A percentile compares a stretch with the other conserved stretches of the same genome.
These are phyloP conservation scores for Zygosaccharomyces pseudorouxii DNA, from an alignment of 805 yeast genomes.

Conservation along the genomic window DNA sequence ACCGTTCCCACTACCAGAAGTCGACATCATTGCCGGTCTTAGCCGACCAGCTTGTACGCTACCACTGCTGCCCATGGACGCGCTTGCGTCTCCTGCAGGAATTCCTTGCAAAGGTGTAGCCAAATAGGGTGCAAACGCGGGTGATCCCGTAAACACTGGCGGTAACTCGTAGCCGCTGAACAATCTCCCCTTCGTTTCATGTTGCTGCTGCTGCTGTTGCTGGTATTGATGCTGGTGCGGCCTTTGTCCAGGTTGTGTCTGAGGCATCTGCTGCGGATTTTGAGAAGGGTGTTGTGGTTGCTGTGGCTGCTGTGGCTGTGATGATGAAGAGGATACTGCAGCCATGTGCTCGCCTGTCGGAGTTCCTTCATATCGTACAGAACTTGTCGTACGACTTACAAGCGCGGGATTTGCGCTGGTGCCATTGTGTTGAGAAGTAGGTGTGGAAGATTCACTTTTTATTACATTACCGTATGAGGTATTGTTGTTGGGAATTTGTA, in stretches of 20 bases:
- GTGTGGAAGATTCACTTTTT: conserved; percentile 36
- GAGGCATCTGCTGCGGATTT: conserved; percentile 7
- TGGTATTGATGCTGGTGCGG: conserved; percentile 1
- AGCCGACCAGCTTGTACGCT: background rate
- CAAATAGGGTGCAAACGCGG: conserved; percentile 32
- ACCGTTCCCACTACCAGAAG: conserved; percentile 7
- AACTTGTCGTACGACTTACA: conserved; percentile 6
- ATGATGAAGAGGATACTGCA: background rate
- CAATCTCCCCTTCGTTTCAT: conserved; percentile 3
- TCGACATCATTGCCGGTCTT: conserved; percentile 7
- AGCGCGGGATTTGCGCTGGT: conserved; percentile 12
- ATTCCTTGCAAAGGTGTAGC: conserved; percentile 34
- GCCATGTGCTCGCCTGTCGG: conserved; percentile 2
- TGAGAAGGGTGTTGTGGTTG: conserved; percentile 8
- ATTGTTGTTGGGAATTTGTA: conserved; percentile 55
- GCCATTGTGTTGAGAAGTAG: conserved; percentile 42
- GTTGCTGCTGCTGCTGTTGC: background rate
- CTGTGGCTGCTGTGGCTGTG: background rate
- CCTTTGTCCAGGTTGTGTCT: conserved; percentile 2
- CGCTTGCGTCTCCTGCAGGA: conserved; percentile 24
- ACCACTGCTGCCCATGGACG: conserved; percentile 18
- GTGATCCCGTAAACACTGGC: conserved; percentile 29
- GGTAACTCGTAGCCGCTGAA: conserved; percentile 22
- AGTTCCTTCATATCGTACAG: conserved; percentile 1
- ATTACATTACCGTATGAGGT: conserved; percentile 27